Conservation (phyloP, 2,329 filamentous ascomycete species). For the Fonsecaea multimorphosa region DNA sequence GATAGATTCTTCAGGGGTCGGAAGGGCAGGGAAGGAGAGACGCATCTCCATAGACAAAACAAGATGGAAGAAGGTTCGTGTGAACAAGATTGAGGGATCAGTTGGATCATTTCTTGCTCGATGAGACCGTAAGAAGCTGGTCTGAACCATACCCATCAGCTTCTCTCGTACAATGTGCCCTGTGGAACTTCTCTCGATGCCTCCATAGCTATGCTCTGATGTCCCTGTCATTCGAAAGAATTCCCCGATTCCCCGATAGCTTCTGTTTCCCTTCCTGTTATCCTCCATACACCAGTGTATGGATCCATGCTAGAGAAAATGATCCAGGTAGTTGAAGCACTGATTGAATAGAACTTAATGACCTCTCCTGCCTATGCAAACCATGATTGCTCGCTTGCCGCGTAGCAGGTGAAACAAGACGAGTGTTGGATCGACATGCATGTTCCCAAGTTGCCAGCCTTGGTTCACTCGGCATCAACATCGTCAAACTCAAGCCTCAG, state of each 20-base stretch:
- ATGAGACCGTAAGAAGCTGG: neutral
- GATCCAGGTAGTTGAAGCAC: neutral
- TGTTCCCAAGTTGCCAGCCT: neutral
- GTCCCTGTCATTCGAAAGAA: neutral
- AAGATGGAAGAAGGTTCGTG: neutral
- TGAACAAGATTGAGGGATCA: neutral
- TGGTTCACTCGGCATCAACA: neutral
- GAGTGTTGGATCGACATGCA: neutral
- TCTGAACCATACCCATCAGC: neutral
- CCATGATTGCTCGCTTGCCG: neutral
- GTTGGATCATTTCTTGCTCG: neutral
- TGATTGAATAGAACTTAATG: neutral
- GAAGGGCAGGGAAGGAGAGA: neutral
- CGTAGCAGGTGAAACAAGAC: neutral
- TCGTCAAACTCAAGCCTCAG: conserved; percentile 9
- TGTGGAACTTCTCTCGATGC: neutral
- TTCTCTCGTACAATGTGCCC: neutral
- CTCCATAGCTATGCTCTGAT: conserved; percentile 1
- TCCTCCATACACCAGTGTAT: neutral
- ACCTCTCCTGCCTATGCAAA: neutral
- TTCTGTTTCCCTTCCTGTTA: neutral
- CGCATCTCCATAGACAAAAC: neutral
- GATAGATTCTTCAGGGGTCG: neutral
- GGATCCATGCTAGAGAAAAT: neutral
- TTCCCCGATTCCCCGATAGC: neutral